phyloP scores from a whole-genome alignment of 108 stramenopile species.

The Chaetoceros tenuissimus region DNA sequence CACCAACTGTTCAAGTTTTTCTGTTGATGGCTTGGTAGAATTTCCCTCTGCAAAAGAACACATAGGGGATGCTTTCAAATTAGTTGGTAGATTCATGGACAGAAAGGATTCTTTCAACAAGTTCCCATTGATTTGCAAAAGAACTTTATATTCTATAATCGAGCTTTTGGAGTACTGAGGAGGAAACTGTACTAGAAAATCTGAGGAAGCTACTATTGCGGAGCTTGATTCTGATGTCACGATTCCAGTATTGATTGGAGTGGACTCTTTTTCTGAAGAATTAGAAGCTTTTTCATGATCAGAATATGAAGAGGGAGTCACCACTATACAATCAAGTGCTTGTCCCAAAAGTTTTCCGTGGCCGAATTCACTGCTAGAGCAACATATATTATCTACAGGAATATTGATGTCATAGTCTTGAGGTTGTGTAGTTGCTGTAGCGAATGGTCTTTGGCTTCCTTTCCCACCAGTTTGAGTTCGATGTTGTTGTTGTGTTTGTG shows the following conservation, averaged over 20 bases:
- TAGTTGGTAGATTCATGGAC: conserved; percentile 21
- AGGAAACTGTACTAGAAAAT: conserved; percentile 32
- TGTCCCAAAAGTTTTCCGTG: conserved; percentile 10
- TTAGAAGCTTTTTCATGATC: too few species aligned
- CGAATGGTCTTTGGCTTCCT: too few species aligned
- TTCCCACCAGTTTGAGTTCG: too few species aligned
- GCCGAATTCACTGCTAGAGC: conserved; percentile 1
- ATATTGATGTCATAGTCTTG: neutral
- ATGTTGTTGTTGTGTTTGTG: too few species aligned
- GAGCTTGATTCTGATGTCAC: neutral
- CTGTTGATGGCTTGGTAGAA: neutral
- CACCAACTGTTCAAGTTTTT: neutral
- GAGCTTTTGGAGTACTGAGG: conserved; percentile 1
- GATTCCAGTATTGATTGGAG: too few species aligned
- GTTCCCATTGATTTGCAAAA: conserved; percentile 14
- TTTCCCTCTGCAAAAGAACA: conserved; percentile 26
- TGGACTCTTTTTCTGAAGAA: too few species aligned
- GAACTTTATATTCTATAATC: conserved; percentile 1
- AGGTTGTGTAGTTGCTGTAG: too few species aligned
- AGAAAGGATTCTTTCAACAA: conserved; percentile 12
- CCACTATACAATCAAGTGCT: conserved; percentile 29
- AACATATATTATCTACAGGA: neutral
- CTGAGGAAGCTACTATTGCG: conserved; percentile 28
- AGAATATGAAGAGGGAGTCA: conserved; percentile 17
- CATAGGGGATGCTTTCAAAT: neutral